A percentile compares a stretch with the other conserved stretches of the same genome.
These are phyloP conservation scores for Mycothermus thermophilus DNA, from an alignment of 495 filamentous ascomycete genomes.

Conservation along the genomic window DNA sequence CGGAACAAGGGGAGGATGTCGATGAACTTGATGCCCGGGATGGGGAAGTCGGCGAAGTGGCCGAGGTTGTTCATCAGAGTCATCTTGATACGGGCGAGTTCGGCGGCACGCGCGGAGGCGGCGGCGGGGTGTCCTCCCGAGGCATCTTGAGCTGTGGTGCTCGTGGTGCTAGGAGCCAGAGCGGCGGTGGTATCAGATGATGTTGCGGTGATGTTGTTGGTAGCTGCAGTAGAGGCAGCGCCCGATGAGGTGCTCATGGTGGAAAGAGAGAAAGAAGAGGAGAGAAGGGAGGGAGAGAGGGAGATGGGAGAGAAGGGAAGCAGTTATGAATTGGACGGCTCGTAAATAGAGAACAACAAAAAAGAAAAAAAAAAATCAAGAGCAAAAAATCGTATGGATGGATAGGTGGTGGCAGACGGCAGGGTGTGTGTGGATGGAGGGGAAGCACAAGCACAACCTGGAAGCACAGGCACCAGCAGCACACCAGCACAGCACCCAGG, in stretches of 20 bases:
- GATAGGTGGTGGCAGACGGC: constrained; percentile 8
- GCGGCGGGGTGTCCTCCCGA: constrained; percentile 44
- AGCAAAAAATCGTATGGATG: too few species aligned
- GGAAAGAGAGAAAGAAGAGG: too few species aligned
- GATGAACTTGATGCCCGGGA: constrained; percentile 89
- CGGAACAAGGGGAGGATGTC: constrained; percentile 97
- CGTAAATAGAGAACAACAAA: constrained; percentile 17
- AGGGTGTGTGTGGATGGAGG: too few species aligned
- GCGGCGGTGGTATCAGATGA: constrained; percentile 11
- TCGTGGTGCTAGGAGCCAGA: constrained; percentile 5
- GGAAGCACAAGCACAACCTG: too few species aligned
- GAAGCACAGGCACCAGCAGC: too few species aligned
- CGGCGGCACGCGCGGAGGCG: constrained; percentile 60
- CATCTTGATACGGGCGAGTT: constrained; percentile 92
- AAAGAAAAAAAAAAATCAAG: too few species aligned
- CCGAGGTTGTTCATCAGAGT: constrained; percentile 38
- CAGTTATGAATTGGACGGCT: constrained; percentile 21
- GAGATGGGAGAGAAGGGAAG: constrained; percentile 11
- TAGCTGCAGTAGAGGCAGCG: constrained; percentile 15
- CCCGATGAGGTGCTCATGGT: constrained; percentile 44
- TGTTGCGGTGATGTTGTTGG: constrained; percentile 9
- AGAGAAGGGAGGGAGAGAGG: constrained; percentile 14
- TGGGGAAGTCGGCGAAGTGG: constrained; percentile 88
- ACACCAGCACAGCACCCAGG: too few species aligned
- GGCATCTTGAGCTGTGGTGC: constrained; percentile 33